A percentile compares a stretch with the other conserved stretches of the same genome.
phyloP scores from a whole-genome alignment of 148 eudicot species.

The Nyssa sinensis region DNA sequence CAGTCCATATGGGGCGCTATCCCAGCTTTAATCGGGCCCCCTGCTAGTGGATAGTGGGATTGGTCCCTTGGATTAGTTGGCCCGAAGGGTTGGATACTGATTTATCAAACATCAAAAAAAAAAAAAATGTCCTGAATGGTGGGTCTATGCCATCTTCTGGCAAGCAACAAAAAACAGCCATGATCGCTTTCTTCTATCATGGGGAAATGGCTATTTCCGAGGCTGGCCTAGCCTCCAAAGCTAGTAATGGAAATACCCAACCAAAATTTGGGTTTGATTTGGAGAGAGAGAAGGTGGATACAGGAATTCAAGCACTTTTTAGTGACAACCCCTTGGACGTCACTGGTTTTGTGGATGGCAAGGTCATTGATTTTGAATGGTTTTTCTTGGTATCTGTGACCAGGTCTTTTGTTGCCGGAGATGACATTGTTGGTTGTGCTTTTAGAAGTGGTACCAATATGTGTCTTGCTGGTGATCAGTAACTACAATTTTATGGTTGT shows the following conservation, averaged over 20 bases:
- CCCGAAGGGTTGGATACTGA: no score
- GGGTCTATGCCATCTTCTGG: conserved; percentile 38
- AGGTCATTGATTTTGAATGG: conserved; percentile 15
- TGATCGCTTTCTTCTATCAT: conserved; percentile 14
- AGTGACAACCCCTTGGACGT: neutral
- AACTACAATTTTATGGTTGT: conserved; percentile 5
- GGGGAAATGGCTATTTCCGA: conserved; percentile 30
- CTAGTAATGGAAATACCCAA: neutral
- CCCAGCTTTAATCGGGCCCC: no score
- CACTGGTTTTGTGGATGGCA: neutral
- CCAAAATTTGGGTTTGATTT: neutral
- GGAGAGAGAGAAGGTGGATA: neutral
- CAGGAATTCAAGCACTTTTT: neutral
- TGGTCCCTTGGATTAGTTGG: no score
- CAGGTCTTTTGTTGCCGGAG: conserved; percentile 9
- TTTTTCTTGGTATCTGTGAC: conserved; percentile 23
- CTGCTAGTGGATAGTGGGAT: no score
- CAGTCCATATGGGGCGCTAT: no score
- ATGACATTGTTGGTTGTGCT: conserved; percentile 18
- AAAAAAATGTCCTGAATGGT: conserved; percentile 19
- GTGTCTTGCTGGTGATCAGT: conserved; percentile 26
- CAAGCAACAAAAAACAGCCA: conserved; percentile 17
- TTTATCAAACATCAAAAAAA: no score
- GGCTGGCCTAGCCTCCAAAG: neutral
- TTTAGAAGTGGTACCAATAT: neutral